A percentile compares a stretch with the other conserved stretches of the same genome.
phyloP scores from a whole-genome alignment of 2,329 filamentous ascomycete species.

The Aureobasidium mangrovei region DNA sequence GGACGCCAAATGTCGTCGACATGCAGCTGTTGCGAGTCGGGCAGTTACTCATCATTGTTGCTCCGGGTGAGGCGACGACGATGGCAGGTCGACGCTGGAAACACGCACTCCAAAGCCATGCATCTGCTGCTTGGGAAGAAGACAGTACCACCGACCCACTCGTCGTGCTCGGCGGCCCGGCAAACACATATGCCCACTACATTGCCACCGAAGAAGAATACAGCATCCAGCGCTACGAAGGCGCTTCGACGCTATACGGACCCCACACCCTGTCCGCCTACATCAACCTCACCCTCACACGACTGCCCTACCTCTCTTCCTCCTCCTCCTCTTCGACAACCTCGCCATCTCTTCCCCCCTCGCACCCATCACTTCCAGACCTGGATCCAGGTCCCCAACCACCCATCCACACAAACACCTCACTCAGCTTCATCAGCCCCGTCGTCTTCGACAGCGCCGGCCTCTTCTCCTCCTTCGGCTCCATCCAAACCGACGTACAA shows the following conservation, averaged over 20 bases:
- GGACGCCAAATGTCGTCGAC: constrained; percentile 88
- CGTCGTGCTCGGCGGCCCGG: constrained; percentile 81
- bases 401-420: constrained; percentile 68
- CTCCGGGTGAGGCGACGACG: constrained; percentile 80
- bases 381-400: constrained; percentile 49
- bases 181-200: constrained; percentile 85
- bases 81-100: constrained; percentile 90
- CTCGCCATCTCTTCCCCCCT: constrained; percentile 29
- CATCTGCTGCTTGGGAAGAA: constrained; percentile 29
- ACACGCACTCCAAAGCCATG: constrained; percentile 47
- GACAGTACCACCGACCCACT: constrained; percentile 47
- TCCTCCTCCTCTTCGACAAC: constrained; percentile 21
- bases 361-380: constrained; percentile 26
- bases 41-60: constrained; percentile 73
- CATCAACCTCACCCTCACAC: constrained; percentile 72
- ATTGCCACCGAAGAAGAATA: constrained; percentile 75
- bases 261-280: constrained; percentile 75
- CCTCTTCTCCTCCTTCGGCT: constrained; percentile 60
- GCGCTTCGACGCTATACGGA: constrained; percentile 85
- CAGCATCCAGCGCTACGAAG: constrained; percentile 79
- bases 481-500: constrained; percentile 49
- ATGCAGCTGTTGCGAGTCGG: constrained; percentile 79
- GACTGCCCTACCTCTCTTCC: constrained; percentile 57
- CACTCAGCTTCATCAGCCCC: constrained; percentile 68
- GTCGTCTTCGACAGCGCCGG: constrained; percentile 67